These are phyloP conservation scores for Sonneratia alba DNA, from an alignment of 345 rosid species.

Conservation along the genomic window DNA sequence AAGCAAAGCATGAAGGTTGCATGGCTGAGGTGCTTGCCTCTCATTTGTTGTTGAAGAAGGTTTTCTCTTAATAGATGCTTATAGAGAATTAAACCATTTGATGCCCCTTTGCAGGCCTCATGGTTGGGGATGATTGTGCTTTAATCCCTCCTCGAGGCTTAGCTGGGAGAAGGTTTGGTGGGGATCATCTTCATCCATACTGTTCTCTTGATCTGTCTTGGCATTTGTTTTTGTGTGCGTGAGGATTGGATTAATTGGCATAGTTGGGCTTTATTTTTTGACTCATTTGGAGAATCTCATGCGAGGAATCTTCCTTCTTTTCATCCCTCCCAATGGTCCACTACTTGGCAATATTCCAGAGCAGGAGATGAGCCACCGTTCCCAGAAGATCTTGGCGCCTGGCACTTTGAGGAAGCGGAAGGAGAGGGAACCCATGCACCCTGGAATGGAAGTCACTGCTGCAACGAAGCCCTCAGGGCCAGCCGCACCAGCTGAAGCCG, in stretches of 20 bases:
- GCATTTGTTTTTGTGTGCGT: no score
- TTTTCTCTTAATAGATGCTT: background rate
- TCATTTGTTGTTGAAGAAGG: no score
- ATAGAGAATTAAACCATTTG: background rate
- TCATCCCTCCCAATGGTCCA: constrained; percentile 3
- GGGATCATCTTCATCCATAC: no score
- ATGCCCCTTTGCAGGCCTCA: background rate
- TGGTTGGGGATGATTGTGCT: background rate
- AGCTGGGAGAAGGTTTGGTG: no score
- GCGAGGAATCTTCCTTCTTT: background rate
- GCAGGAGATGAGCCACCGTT: constrained; percentile 84
- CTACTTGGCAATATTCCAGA: constrained; percentile 82
- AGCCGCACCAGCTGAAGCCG: constrained; percentile 11
- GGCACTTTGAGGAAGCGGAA: background rate
- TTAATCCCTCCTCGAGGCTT: background rate
- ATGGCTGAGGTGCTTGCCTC: no score
- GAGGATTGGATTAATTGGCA: background rate
- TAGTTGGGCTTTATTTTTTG: background rate
- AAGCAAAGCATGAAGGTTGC: no score
- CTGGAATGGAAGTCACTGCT: constrained; percentile 8
- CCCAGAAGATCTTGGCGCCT: constrained; percentile 55
- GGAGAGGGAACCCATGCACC: constrained; percentile 26
- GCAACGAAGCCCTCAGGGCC: background rate
- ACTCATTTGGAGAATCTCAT: background rate
- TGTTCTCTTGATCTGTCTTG: no score